A percentile compares a stretch with the other conserved stretches of the same genome.
phyloP scores from a whole-genome alignment of 2,329 filamentous ascomycete genomes.

The Rutstroemia sydowiana region DNA sequence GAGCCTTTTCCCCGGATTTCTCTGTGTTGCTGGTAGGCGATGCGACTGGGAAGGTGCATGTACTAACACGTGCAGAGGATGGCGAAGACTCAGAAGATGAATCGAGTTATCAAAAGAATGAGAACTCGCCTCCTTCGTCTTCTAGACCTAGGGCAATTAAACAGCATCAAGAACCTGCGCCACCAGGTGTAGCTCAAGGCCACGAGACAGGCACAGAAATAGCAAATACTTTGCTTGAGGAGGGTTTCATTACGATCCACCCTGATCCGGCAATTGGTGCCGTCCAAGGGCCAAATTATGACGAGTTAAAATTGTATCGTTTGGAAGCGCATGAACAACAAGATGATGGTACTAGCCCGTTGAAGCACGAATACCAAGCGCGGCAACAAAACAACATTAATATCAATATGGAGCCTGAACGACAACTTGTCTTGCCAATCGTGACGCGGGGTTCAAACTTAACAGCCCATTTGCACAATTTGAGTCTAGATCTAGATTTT shows the following conservation, averaged over 20 bases:
- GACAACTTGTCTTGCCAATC: background rate
- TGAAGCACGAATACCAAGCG: slow-evolving; percentile 38
- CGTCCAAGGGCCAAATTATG: slow-evolving; percentile 48
- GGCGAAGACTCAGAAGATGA: slow-evolving; percentile 20
- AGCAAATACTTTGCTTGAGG: slow-evolving; percentile 33
- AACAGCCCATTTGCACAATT: background rate
- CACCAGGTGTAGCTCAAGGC: background rate
- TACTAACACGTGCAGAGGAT: slow-evolving; percentile 40
- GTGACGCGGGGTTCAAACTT: background rate
- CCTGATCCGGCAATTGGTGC: slow-evolving; percentile 44
- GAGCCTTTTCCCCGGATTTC: slow-evolving; percentile 50
- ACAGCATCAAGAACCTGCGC: background rate
- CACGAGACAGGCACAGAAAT: slow-evolving; percentile 16
- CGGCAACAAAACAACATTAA: slow-evolving; percentile 37
- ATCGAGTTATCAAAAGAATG: slow-evolving; percentile 21
- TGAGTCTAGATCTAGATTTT: background rate
- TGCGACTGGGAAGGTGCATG: slow-evolving; percentile 51
- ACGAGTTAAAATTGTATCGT: slow-evolving; percentile 38
- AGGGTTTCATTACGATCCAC: slow-evolving; percentile 36
- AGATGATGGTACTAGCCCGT: slow-evolving; percentile 35
- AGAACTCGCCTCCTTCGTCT: background rate
- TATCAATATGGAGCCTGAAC: background rate
- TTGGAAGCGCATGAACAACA: slow-evolving; percentile 42
- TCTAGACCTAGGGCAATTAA: background rate
- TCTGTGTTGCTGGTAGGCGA: slow-evolving; percentile 52